Base-by-base conservation (phyloP, 108 stramenopile genomes). In the Skeletonema marinoi region DNA sequence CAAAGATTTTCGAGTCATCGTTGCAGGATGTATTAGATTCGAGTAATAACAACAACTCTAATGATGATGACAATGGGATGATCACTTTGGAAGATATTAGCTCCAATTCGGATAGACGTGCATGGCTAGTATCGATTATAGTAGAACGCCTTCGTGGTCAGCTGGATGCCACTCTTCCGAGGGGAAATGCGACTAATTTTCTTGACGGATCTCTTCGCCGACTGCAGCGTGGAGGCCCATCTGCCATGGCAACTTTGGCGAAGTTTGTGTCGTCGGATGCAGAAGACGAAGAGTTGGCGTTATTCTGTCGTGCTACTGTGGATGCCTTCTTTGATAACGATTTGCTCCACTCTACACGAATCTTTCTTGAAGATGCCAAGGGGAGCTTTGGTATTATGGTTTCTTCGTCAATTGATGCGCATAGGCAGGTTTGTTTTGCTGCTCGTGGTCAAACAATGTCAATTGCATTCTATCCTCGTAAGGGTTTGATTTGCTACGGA, bases 271-370 rank as follows among this genome's bases (percentile, higher is more conserved):
- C 75, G 3, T 59, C 48, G 5, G 68, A 75, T 42, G 54, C 54
- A 36, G 81, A 82, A 41, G 75, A 82, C 19, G 50, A 41, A 10
- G 56, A 70, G 13, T 42, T 76, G 35, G 30, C 70, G 17, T 29
- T n/a, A 33, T 83, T 83, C 54, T 67, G 85, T 51, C 68, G 60
- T 46, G 65, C 38, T 6, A 90, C 90, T 0, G 72, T 95, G 38
- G 66, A 87, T 65, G 90, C 90, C 7, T 95, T 93, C 79, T 90
- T 91, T 41, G 90, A 93, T 78, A 88, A 90, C 65, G 94, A 95
- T 71, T 66, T 95, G 38, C 82, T 91, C 41, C 73, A 81, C 41
- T 88, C 88, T 10, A 88, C 85, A 10, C 61, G 83, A 38, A 66
- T 81, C 30, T 93, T 95, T 54, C 71, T 95, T 70, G 62, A 83